Percentiles rank a stretch among this genome's conserved stretches.
Evolutionary conservation across 495 filamentous ascomycete species (phyloP).

Genomic region (Aspergillus coremiiformis): DNA sequence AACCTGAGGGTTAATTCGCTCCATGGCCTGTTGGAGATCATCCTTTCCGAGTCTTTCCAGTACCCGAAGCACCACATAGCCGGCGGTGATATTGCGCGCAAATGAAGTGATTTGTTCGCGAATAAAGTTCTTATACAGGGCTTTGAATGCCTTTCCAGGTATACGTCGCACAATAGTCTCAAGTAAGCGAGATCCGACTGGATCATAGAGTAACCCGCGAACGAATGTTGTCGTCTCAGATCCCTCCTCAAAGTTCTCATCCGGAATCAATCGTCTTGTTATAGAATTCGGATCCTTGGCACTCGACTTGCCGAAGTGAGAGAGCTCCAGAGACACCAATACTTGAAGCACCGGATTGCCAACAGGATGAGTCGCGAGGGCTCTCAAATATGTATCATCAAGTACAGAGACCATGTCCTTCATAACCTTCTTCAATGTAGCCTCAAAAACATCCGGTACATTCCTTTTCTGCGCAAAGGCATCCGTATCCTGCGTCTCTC

Average conservation of each 20-base stretch:
- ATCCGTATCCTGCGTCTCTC: conserved; percentile 32
- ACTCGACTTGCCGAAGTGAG: conserved; percentile 56
- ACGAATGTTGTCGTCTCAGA: conserved; percentile 62
- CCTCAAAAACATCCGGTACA: conserved; percentile 72
- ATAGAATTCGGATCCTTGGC: conserved; percentile 54
- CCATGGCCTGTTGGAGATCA: conserved; percentile 63
- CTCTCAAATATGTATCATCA: conserved; percentile 64
- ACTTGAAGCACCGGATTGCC: conserved; percentile 88
- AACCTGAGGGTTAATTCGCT: conserved; percentile 61
- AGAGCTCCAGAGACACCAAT: conserved; percentile 74
- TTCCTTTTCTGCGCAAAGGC: conserved; percentile 33
- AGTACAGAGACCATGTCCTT: conserved; percentile 60
- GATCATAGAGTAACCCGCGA: conserved; percentile 77
- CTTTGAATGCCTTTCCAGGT: conserved; percentile 84
- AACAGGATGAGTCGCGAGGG: conserved; percentile 76
- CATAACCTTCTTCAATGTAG: conserved; percentile 72
- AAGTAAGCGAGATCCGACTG: conserved; percentile 79
- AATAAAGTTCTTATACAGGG: conserved; percentile 66
- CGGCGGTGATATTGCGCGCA: conserved; percentile 80
- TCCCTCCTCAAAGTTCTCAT: conserved; percentile 52
- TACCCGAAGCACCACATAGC: conserved; percentile 71
- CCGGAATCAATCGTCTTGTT: conserved; percentile 54
- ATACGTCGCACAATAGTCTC: conserved; percentile 74
- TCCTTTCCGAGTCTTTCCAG: conserved; percentile 78
- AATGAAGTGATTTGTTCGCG: conserved; percentile 66